Conservation (phyloP, 352 stramenopile genomes). For the Pythium dissimile region DNA sequence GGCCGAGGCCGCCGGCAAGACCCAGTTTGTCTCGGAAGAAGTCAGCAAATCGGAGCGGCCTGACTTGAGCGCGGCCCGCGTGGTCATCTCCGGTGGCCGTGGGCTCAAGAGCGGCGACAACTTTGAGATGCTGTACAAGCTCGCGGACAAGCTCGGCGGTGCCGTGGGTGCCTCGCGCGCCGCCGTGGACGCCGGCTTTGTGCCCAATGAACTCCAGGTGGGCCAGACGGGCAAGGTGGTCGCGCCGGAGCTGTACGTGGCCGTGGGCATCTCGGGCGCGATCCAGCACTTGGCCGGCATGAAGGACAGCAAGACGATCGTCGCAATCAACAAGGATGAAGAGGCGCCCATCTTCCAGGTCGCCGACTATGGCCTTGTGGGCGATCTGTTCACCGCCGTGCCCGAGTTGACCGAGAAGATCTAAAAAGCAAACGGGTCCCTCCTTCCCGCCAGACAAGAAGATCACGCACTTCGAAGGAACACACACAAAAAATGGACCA, state of each 20-base stretch:
- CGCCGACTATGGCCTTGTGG: conserved; percentile 98
- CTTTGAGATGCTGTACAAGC: conserved; percentile 96
- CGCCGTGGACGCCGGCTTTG: conserved; percentile 97
- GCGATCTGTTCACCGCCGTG: conserved; percentile 96
- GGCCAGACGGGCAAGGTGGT: conserved; percentile 99
- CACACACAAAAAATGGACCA: neutral
- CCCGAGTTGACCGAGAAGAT: conserved; percentile 98
- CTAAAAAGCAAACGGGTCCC: no score
- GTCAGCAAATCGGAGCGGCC: conserved; percentile 95
- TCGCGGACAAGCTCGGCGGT: conserved; percentile 97
- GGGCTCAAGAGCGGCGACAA: conserved; percentile 98
- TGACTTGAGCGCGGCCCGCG: conserved; percentile 91
- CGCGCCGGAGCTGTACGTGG: conserved; percentile 96
- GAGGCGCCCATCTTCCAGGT: conserved; percentile 99
- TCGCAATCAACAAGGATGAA: conserved; percentile 99
- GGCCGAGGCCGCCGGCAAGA: conserved; percentile 57
- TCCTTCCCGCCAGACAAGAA: no score
- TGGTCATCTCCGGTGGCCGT: conserved; percentile 96
- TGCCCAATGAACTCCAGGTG: conserved; percentile 98
- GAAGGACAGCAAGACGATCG: conserved; percentile 99
- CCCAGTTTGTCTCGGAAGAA: conserved; percentile 91
- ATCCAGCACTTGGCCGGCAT: conserved; percentile 99
- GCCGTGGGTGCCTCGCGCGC: conserved; percentile 97
- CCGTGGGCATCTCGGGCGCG: conserved; percentile 96
- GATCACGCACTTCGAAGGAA: neutral